These are phyloP conservation scores for Aegilops speltoides DNA, from an alignment of 176 grass and related monocot species.

Conservation along the genomic window DNA sequence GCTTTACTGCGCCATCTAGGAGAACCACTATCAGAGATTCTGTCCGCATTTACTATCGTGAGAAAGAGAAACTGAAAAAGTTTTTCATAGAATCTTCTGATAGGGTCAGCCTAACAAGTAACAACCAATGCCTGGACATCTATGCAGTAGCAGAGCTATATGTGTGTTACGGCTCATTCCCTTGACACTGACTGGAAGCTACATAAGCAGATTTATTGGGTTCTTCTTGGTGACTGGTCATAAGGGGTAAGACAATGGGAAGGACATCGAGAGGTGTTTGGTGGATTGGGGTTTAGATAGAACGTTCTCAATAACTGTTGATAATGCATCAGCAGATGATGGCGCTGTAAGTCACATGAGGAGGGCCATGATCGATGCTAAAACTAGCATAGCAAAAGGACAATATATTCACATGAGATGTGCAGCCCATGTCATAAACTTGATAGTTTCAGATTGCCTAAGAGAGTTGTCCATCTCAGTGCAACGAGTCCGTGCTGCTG, in stretches of 20 bases:
- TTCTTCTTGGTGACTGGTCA: background rate
- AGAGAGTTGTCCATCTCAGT: too few species aligned
- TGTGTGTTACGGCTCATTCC: background rate
- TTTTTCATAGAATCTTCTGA: background rate
- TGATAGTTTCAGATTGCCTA: too few species aligned
- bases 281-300: background rate
- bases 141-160: background rate
- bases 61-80: background rate
- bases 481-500: too few species aligned
- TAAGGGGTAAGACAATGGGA: background rate
- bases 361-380: background rate
- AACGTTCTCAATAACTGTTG: background rate
- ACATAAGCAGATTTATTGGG: background rate
- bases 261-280: background rate
- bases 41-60: background rate
- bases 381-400: too few species aligned
- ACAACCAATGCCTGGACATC: too few species aligned
- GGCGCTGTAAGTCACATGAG: background rate
- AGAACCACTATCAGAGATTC: background rate
- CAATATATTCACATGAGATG: too few species aligned
- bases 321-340: background rate
- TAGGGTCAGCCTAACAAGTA: background rate
- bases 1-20: background rate
- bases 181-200: background rate
- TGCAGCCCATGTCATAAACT: too few species aligned